These are phyloP conservation scores for Kodamaea restingae DNA, from an alignment of 805 yeast species.

Conservation along the genomic window DNA sequence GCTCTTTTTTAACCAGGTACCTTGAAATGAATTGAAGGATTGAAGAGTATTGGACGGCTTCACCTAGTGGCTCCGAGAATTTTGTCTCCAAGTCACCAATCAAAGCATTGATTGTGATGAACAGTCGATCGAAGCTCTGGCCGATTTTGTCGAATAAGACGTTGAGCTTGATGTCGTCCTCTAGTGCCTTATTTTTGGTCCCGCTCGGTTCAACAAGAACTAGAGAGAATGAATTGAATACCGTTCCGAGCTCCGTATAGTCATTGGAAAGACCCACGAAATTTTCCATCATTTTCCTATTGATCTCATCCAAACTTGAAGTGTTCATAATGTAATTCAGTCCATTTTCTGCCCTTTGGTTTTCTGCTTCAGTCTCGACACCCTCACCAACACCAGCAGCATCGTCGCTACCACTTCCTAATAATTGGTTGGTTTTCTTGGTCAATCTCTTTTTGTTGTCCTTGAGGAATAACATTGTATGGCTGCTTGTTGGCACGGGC, in stretches of 20 bases:
- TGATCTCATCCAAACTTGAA: slow-evolving; percentile 53
- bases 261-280: slow-evolving; percentile 59
- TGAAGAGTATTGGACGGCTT: slow-evolving; percentile 61
- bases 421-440: slow-evolving; percentile 19
- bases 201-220: slow-evolving; percentile 32
- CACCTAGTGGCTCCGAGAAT: slow-evolving; percentile 66
- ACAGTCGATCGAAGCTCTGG: slow-evolving; percentile 72
- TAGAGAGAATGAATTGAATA: slow-evolving; percentile 51
- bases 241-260: slow-evolving; percentile 69
- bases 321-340: slow-evolving; percentile 20
- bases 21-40: slow-evolving; percentile 56
- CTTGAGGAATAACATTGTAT: slow-evolving; percentile 31
- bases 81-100: slow-evolving; percentile 52
- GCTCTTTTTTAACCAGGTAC: slow-evolving; percentile 46
- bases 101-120: slow-evolving; percentile 48
- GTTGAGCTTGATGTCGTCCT: slow-evolving; percentile 27
- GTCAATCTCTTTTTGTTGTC: slow-evolving; percentile 25
- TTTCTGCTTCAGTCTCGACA: slow-evolving; percentile 1
- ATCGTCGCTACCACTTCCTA: slow-evolving; percentile 7
- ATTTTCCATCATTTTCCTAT: slow-evolving; percentile 50
- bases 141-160: slow-evolving; percentile 71
- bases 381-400: not conserved
- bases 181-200: slow-evolving; percentile 17
- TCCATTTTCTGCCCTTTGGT: not conserved
- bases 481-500: slow-evolving; percentile 30